Conservation (phyloP, 495 filamentous ascomycete species). For the Hypoxylon subgilvum region DNA sequence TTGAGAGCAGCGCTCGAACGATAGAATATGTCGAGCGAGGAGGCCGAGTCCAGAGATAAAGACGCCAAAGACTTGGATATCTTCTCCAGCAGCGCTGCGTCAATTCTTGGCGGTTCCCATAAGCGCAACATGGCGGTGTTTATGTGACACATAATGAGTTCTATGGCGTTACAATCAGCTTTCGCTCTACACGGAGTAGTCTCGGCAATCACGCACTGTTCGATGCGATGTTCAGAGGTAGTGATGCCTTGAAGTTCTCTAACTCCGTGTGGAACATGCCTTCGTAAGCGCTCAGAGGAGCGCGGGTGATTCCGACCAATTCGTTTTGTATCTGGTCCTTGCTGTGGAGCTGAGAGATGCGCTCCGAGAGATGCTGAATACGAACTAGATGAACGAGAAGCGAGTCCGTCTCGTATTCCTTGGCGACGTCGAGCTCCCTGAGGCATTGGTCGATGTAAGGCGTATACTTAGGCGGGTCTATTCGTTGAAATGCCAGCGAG, state of each 20-base stretch:
- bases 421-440: conserved; percentile 39
- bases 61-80: conserved; percentile 44
- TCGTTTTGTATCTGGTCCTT: conserved; percentile 23
- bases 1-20: conserved; percentile 42
- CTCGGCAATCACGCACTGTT: conserved; percentile 23
- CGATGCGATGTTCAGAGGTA: conserved; percentile 31
- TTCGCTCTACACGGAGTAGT: not conserved
- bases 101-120: conserved; percentile 40
- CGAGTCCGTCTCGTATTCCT: conserved; percentile 43
- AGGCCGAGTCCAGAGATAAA: conserved; percentile 35
- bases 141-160: conserved; percentile 33
- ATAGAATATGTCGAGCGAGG: conserved; percentile 44
- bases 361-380: conserved; percentile 48
- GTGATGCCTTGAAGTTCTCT: conserved; percentile 33
- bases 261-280: conserved; percentile 43
- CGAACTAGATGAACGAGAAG: conserved; percentile 44
- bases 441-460: conserved; percentile 46
- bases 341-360: conserved; percentile 40
- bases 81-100: conserved; percentile 33
- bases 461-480: conserved; percentile 44
- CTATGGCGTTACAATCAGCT: conserved; percentile 19
- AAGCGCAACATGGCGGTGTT: conserved; percentile 35
- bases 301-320: conserved; percentile 17
- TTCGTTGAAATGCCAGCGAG: conserved; percentile 38
- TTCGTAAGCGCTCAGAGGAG: conserved; percentile 32